These are phyloP conservation scores for Brassica juncea DNA, from an alignment of 345 rosid genomes.

Conservation along the genomic window DNA sequence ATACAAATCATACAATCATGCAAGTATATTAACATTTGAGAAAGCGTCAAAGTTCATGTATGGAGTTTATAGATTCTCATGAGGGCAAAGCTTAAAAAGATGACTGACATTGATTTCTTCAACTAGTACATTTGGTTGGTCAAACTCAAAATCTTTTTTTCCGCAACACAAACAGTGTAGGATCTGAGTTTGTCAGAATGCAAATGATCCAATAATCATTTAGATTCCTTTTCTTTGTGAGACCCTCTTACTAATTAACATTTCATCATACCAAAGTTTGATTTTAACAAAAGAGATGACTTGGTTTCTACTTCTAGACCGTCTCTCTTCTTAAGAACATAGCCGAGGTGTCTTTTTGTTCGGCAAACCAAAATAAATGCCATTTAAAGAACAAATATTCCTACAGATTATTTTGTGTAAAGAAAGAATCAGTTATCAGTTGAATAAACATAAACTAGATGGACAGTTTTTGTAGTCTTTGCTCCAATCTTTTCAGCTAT, in stretches of 20 bases:
- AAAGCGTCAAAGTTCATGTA: slow-evolving; percentile 13
- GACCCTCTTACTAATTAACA: neutral
- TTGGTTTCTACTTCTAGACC: neutral
- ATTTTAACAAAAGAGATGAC: neutral
- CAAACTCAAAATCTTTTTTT: slow-evolving; percentile 35
- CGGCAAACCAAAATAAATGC: neutral
- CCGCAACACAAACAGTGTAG: slow-evolving; percentile 17
- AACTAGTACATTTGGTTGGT: slow-evolving; percentile 34
- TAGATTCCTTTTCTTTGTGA: neutral
- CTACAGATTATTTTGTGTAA: neutral
- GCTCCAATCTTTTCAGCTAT: slow-evolving; percentile 44
- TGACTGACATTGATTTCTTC: slow-evolving; percentile 10
- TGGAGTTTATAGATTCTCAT: neutral
- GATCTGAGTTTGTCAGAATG: slow-evolving; percentile 22
- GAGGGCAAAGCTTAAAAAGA: neutral
- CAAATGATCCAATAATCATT: slow-evolving; percentile 30
- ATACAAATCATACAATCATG: neutral
- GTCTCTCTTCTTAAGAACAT: neutral
- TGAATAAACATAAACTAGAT: neutral
- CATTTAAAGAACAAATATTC: neutral
- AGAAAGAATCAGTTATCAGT: neutral
- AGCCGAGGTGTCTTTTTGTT: neutral
- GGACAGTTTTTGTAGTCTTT: slow-evolving; percentile 27
- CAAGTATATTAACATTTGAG: neutral
- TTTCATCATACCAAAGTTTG: neutral